Evolutionary conservation across 805 yeast species (phyloP), one percentile per base, ranked within the genome.

Genomic region (Candida sonorensis): DNA sequence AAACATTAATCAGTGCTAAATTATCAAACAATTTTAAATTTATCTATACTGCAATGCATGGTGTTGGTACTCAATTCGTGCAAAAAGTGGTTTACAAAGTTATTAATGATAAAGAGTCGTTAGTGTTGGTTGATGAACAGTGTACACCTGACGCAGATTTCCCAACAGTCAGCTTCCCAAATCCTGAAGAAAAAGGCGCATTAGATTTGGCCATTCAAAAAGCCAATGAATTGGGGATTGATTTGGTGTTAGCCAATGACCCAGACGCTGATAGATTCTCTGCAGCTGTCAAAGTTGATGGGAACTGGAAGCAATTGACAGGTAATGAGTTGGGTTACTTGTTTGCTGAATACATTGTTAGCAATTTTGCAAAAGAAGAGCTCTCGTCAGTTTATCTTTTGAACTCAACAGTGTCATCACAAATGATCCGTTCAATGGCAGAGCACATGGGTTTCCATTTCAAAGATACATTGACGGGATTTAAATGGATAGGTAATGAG

Each of bases 181-280:
- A 90, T 49, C 98, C 98, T 0, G 98, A 90, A 55, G 98, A 90
- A 50, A 74, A 77, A 41, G 96, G 96, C 3, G 97, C 97, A 0
- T 63, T 92, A 34, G 81, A 76, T 42, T 50, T 80, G 32, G 90
- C 95, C 0, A 77, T 78, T 13, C 31, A 51, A 8, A 53, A 58
- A 3, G 97, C 95, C 0, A 77, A 82, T 25, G 45, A 47, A 5
- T 33, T 41, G 1, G 52, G 58, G 2, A 65, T 65, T 1, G 51
- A 60, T 3, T 52, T 86, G 19, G 90, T 90, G 2, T 47, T 90
- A 2, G 95, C 96, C 1, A 90, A 81, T 55, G 98, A 90, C 51
- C 98, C 98, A 0, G 98, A 90, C 57, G 98, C 97, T 0, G 98
- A 90, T 55, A 66, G 98, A 37, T 90, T 90, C 50, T 79, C 92